Evolutionary conservation across 352 stramenopile species (phyloP).

Genomic region (Hyaloperonospora arabidopsidis): DNA sequence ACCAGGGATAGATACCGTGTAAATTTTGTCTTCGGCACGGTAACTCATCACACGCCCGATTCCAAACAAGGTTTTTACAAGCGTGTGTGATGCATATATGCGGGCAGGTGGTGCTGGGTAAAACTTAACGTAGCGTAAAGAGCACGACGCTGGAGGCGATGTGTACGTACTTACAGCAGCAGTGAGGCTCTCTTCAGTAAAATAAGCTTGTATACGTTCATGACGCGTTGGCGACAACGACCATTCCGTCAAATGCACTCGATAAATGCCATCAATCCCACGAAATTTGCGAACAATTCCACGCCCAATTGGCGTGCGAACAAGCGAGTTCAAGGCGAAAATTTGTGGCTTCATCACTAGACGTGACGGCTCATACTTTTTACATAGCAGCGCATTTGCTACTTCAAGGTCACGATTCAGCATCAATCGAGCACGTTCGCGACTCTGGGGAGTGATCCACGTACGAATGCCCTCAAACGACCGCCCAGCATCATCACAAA

Average conservation of each 20-base stretch:
- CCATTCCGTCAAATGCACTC: slow-evolving; percentile 72
- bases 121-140: slow-evolving; percentile 53
- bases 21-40: slow-evolving; percentile 61
- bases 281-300: slow-evolving; percentile 68
- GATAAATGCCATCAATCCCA: slow-evolving; percentile 68
- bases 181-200: slow-evolving; percentile 49
- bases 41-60: slow-evolving; percentile 57
- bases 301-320: slow-evolving; percentile 57
- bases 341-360: slow-evolving; percentile 58
- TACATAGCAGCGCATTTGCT: slow-evolving; percentile 58
- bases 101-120: slow-evolving; percentile 32
- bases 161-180: slow-evolving; percentile 32
- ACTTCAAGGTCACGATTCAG: slow-evolving; percentile 57
- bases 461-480: slow-evolving; percentile 53
- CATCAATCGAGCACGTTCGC: slow-evolving; percentile 48
- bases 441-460: slow-evolving; percentile 48
- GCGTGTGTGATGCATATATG: slow-evolving; percentile 42
- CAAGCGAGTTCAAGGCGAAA: slow-evolving; percentile 45
- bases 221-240: slow-evolving; percentile 19
- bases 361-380: slow-evolving; percentile 23
- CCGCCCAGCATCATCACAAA: slow-evolving; percentile 41
- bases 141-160: slow-evolving; percentile 35
- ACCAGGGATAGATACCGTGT: slow-evolving; percentile 46
- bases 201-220: slow-evolving; percentile 46
- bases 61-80: slow-evolving; percentile 73